Percentiles rank a stretch among this genome's conserved stretches.
These are phyloP conservation scores for Malassezia dermatis DNA, from an alignment of 1,284 basidiomycete species.

Conservation along the genomic window DNA sequence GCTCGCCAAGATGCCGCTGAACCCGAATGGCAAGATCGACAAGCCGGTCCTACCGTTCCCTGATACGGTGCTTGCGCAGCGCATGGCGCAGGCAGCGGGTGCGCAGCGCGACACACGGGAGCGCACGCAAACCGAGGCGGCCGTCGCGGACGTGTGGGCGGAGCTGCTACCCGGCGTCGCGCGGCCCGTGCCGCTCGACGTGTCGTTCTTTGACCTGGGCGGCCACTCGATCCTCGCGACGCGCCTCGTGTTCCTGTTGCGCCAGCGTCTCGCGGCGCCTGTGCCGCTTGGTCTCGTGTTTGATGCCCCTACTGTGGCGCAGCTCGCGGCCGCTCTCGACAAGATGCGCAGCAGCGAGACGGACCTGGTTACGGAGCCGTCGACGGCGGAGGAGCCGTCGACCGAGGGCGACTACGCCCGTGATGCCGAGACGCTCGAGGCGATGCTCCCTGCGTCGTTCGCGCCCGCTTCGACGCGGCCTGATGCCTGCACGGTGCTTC, in stretches of 20 bases:
- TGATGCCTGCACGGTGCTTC: conserved; percentile 62
- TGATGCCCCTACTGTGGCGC: conserved; percentile 73
- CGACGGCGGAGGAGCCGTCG: background rate
- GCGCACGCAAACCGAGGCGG: conserved; percentile 63
- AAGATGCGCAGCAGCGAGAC: conserved; percentile 67
- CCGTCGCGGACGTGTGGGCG: conserved; percentile 67
- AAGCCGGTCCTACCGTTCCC: conserved; percentile 98
- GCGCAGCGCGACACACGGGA: conserved; percentile 27
- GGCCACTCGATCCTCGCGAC: conserved; percentile 98
- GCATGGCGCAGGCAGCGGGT: conserved; percentile 25
- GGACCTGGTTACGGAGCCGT: conserved; percentile 52
- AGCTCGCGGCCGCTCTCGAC: conserved; percentile 73
- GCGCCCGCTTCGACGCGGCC: background rate
- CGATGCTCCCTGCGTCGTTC: conserved; percentile 38
- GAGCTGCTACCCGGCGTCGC: conserved; percentile 72
- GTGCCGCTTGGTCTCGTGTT: conserved; percentile 89
- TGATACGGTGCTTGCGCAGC: conserved; percentile 67
- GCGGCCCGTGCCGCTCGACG: conserved; percentile 69
- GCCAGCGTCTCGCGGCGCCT: conserved; percentile 81
- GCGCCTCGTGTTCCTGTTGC: conserved; percentile 88
- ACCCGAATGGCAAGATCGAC: conserved; percentile 98
- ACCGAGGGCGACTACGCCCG: conserved; percentile 57
- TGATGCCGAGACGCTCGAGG: conserved; percentile 63
- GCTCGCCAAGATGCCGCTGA: conserved; percentile 86
- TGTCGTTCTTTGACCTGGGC: conserved; percentile 96